A percentile compares a stretch with the other conserved stretches of the same genome.
Evolutionary conservation across 305 asterid genomes (phyloP).

Genomic region (Euphrasia arctica): DNA sequence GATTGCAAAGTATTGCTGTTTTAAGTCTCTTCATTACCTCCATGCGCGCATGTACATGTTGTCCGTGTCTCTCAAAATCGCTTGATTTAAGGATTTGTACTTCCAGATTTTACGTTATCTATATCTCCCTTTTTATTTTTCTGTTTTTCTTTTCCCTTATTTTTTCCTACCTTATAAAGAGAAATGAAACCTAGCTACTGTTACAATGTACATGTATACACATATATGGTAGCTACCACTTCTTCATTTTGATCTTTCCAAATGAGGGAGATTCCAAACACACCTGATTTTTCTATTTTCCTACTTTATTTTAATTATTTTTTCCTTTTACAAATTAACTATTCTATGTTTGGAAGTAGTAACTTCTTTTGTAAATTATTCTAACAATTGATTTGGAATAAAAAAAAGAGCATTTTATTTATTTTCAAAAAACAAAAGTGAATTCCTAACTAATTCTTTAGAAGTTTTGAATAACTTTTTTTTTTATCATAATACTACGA

Average conservation of each 20-base stretch:
- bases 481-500: too few relatives aligned
- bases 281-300: not conserved
- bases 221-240: not conserved
- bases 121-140: not conserved
- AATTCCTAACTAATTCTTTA: too few relatives aligned
- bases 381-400: too few relatives aligned
- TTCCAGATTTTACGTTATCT: not conserved
- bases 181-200: not conserved
- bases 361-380: too few relatives aligned
- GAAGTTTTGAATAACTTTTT: too few relatives aligned
- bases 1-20: not conserved
- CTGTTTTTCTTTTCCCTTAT: not conserved
- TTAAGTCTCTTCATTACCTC: not conserved
- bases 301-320: not conserved
- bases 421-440: too few relatives aligned
- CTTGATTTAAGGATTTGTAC: constrained; percentile 1
- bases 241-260: not conserved
- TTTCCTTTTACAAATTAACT: too few relatives aligned
- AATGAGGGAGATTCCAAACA: not conserved
- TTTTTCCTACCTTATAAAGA: not conserved
- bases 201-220: not conserved
- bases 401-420: too few relatives aligned
- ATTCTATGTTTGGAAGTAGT: too few relatives aligned
- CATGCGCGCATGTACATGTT: not conserved
- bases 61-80: not conserved